A percentile compares a stretch with the other conserved stretches of the same genome.
Conservation (phyloP, 345 rosid genomes). For the Citrus trifoliata region DNA sequence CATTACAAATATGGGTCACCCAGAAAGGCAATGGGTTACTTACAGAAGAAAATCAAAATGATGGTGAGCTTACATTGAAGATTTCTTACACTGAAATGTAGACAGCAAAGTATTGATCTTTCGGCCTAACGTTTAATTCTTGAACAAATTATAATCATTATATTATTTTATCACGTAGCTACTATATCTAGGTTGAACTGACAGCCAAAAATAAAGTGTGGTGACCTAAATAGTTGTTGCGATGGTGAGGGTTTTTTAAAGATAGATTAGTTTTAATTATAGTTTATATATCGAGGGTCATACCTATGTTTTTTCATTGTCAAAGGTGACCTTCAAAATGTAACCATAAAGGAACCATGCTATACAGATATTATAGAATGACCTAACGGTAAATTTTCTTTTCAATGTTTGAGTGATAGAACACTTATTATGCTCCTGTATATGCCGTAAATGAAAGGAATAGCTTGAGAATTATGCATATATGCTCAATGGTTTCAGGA, state of each 20-base stretch:
- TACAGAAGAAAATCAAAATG: slow-evolving; percentile 65
- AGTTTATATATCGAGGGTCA: neutral
- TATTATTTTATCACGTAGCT: neutral
- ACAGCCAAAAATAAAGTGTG: neutral
- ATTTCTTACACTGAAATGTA: neutral
- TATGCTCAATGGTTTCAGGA: slow-evolving; percentile 40
- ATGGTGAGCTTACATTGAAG: slow-evolving; percentile 44
- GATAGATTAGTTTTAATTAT: neutral
- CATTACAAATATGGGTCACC: slow-evolving; percentile 80
- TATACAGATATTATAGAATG: neutral
- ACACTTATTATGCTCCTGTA: neutral
- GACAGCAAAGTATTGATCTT: neutral
- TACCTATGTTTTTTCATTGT: neutral
- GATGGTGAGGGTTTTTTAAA: neutral
- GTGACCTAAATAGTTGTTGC: neutral
- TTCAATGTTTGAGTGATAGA: neutral
- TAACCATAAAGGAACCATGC: neutral
- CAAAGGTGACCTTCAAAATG: neutral
- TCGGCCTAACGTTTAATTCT: neutral
- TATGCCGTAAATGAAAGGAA: neutral
- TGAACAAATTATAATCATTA: neutral
- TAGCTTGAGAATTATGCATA: slow-evolving; percentile 9
- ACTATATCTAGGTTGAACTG: neutral
- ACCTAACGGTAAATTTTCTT: slow-evolving; percentile 1
- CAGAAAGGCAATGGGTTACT: slow-evolving; percentile 72